Conservation (phyloP, 371 early-diverging fungal species). For the Mucor indicus region DNA sequence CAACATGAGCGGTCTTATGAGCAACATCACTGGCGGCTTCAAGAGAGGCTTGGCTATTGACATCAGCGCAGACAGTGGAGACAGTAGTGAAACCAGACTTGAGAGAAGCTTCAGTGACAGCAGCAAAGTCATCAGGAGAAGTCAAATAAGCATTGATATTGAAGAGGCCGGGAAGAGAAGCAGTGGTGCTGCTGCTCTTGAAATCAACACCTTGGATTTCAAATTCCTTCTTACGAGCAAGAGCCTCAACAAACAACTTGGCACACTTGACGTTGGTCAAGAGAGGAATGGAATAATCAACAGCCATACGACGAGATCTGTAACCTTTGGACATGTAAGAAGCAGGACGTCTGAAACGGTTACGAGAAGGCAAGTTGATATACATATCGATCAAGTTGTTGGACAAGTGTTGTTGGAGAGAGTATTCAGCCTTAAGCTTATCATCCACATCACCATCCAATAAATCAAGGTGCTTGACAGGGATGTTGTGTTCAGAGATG, state of each 20-base stretch:
- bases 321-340: slow-evolving; percentile 95
- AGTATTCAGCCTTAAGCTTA: slow-evolving; percentile 85
- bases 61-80: slow-evolving; percentile 52
- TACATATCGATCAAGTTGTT: slow-evolving; percentile 97
- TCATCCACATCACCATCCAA: slow-evolving; percentile 51
- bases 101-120: slow-evolving; percentile 69
- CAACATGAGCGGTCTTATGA: slow-evolving; percentile 62
- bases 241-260: slow-evolving; percentile 93
- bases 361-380: slow-evolving; percentile 95
- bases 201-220: slow-evolving; percentile 81
- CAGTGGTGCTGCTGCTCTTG: slow-evolving; percentile 81
- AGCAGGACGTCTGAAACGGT: slow-evolving; percentile 93
- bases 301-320: slow-evolving; percentile 93
- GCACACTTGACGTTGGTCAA: slow-evolving; percentile 98
- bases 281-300: slow-evolving; percentile 92
- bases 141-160: slow-evolving; percentile 72
- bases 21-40: slow-evolving; percentile 52
- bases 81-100: slow-evolving; percentile 86
- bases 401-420: slow-evolving; percentile 87
- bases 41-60: slow-evolving; percentile 55
- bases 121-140: slow-evolving; percentile 50
- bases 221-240: slow-evolving; percentile 74
- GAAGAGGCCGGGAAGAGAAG: slow-evolving; percentile 86
- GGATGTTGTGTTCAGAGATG: slow-evolving; percentile 87
- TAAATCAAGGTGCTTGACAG: slow-evolving; percentile 85